These are phyloP conservation scores for Kwoniella sp. DNA, from an alignment of 768 basidiomycete genomes.

Conservation along the genomic window DNA sequence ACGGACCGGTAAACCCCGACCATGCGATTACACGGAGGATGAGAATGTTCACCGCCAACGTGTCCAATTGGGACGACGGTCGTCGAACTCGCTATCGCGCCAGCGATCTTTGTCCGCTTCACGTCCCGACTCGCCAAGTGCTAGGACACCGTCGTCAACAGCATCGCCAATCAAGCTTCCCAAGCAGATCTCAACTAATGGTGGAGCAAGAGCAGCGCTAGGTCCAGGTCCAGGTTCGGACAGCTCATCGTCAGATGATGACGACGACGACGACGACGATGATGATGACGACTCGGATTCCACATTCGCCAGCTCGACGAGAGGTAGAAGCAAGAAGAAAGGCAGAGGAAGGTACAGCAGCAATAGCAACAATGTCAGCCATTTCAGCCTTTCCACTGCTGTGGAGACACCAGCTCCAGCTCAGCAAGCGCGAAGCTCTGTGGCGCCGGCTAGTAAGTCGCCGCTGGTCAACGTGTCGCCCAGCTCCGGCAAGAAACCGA, in stretches of 20 bases:
- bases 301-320: slow-evolving; percentile 16
- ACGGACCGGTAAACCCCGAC: slow-evolving; percentile 29
- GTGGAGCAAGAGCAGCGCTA: background rate
- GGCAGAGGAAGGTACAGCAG: slow-evolving; percentile 1
- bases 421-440: background rate
- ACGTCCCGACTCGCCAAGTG: background rate
- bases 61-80: slow-evolving; percentile 8
- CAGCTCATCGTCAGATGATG: slow-evolving; percentile 1
- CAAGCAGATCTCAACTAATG: background rate
- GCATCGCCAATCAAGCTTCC: background rate
- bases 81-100: background rate
- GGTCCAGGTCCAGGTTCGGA: background rate
- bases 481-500: background rate
- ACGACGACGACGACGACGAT: slow-evolving; percentile 21
- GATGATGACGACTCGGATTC: slow-evolving; percentile 37
- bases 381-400: background rate
- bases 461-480: background rate
- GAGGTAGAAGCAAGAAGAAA: slow-evolving; percentile 10
- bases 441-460: slow-evolving; percentile 1
- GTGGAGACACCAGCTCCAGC: background rate
- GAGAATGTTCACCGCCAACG: slow-evolving; percentile 16
- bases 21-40: slow-evolving; percentile 31
- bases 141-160: background rate
- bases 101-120: background rate
- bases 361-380: background rate